These are phyloP conservation scores for Rhododendron griersonianum DNA, from an alignment of 148 eudicot genomes.

Conservation along the genomic window DNA sequence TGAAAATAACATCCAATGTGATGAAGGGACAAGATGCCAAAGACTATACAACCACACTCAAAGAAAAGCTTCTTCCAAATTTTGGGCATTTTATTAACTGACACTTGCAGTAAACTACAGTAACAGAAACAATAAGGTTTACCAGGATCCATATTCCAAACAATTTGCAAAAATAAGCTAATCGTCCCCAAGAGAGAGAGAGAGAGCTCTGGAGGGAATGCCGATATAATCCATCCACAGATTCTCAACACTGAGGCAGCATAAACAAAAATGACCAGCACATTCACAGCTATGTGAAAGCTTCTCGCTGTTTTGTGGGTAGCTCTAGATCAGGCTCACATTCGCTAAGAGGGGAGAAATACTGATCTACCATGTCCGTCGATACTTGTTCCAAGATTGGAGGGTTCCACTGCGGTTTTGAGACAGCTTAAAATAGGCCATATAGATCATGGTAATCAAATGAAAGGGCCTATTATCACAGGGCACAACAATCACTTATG, in stretches of 20 bases:
- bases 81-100: not conserved
- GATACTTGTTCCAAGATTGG: constrained; percentile 71
- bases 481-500: not conserved
- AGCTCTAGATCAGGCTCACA: constrained; percentile 69
- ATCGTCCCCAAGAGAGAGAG: not conserved
- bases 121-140: not conserved
- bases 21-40: not conserved
- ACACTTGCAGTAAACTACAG: not conserved
- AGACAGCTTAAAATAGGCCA: not conserved
- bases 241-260: not conserved
- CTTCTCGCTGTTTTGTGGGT: constrained; percentile 63
- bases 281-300: constrained; percentile 39
- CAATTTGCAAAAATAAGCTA: not conserved
- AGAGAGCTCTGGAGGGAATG: not conserved
- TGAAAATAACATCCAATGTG: not conserved
- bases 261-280: not conserved
- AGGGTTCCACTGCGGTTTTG: constrained; percentile 78
- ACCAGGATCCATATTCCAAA: not conserved
- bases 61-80: not conserved
- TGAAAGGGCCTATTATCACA: not conserved
- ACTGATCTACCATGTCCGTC: constrained; percentile 80
- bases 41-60: not conserved
- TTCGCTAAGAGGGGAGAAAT: constrained; percentile 48
- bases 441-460: not conserved
- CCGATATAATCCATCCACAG: not conserved